Base-by-base conservation (phyloP, 805 yeast genomes). In the Hanseniaspora lachancei region DNA sequence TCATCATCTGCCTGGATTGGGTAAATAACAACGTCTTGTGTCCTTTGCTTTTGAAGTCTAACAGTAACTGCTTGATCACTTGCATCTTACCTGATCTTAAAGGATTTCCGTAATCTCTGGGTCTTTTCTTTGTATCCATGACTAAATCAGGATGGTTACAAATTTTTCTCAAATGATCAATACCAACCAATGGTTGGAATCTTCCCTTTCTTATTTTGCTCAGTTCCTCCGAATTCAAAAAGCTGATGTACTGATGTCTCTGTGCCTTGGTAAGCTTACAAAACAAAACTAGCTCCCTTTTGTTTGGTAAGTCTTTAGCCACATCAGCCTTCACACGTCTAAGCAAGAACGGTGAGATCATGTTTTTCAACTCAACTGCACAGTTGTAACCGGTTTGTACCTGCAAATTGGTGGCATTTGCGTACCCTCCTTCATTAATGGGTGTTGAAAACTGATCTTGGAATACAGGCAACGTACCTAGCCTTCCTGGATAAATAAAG, bases 301-400 rank as follows among this genome's bases (percentile, higher is more conserved):
- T 93, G 58, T 88, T 80, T 0, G 98, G 98, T 48, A 93, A 69
- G 65, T 93, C 98, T 57, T 86, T 82, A 0, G 98, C 98, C 21
- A 93, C 98, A 65, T 93, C 98, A 12, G 83, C 79, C 66, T 93
- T 93, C 67, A 93, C 81, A 50, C 98, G 73, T 60, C 98, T 72
- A 49, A 93, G 70, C 54, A 93, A 70, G 66, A 89, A 93, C 0
- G 98, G 98, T 3, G 95, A 80, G 12, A 93, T 87, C 61, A 91
- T 69, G 62, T 93, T 95, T 51, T 95, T 74, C 53, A 93, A 70
- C 2, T 91, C 82, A 5, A 89, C 93, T 0, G 98, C 98, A 71
- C 97, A 93, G 66, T 88, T 88, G 65, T 87, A 89, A 1, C 97
- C 96, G 1, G 97, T 83, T 65, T 91, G 97, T 0, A 93, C 97